These are phyloP conservation scores for Pythium chondricola DNA, from an alignment of 352 stramenopile species.

Conservation along the genomic window DNA sequence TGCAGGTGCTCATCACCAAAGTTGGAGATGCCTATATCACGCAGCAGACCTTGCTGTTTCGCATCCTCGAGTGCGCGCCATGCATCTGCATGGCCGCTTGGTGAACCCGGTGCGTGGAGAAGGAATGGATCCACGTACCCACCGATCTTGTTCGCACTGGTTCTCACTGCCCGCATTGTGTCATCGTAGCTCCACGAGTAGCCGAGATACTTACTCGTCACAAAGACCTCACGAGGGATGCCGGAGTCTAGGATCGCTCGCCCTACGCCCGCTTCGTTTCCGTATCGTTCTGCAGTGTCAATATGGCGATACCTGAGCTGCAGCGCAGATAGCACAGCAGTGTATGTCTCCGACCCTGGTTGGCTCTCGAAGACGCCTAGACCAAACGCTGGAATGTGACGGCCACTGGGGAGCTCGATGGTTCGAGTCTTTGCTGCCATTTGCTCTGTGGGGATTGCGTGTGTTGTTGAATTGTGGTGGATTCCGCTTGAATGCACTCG, in stretches of 20 bases:
- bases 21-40: constrained; percentile 76
- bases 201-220: constrained; percentile 60
- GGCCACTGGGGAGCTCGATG: constrained; percentile 13
- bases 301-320: constrained; percentile 62
- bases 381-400: constrained; percentile 18
- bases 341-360: constrained; percentile 18
- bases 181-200: constrained; percentile 48
- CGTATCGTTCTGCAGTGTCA: constrained; percentile 66
- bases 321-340: constrained; percentile 24
- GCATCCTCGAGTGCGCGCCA: constrained; percentile 28
- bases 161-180: constrained; percentile 25
- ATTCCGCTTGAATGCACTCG: no score
- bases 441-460: no score
- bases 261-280: constrained; percentile 78
- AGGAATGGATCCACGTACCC: no score
- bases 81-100: constrained; percentile 19
- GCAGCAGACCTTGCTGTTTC: constrained; percentile 30
- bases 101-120: constrained; percentile 50
- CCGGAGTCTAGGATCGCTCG: constrained; percentile 38
- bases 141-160: constrained; percentile 32
- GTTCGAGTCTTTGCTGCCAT: constrained; percentile 1
- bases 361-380: constrained; percentile 23
- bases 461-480: no score
- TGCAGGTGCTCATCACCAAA: constrained; percentile 66
- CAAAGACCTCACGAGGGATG: constrained; percentile 55